A percentile compares a stretch with the other conserved stretches of the same genome.
Conservation (phyloP, 2,329 filamentous ascomycete species). For the Coniochaeta prunicola region DNA sequence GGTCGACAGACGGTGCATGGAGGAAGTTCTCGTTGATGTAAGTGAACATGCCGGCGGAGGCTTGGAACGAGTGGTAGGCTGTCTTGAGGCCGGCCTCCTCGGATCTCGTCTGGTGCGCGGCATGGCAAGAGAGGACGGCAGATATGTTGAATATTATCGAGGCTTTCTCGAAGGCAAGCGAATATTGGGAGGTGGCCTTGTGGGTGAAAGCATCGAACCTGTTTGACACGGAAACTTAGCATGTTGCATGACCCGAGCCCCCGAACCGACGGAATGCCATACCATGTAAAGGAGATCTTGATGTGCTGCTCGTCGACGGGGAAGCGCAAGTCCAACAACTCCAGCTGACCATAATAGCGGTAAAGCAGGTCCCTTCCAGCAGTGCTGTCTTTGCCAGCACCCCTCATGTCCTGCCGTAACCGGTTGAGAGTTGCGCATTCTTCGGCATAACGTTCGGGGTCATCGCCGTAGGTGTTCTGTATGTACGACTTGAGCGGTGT, state of each 20-base stretch:
- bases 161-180: slow-evolving; percentile 93
- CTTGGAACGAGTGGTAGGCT: slow-evolving; percentile 96
- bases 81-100: slow-evolving; percentile 93
- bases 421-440: slow-evolving; percentile 94
- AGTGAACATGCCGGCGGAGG: slow-evolving; percentile 97
- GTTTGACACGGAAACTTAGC: neutral
- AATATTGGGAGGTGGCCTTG: slow-evolving; percentile 95
- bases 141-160: slow-evolving; percentile 99
- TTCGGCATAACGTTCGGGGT: slow-evolving; percentile 90
- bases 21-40: slow-evolving; percentile 99
- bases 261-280: slow-evolving; percentile 17
- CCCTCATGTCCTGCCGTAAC: slow-evolving; percentile 95
- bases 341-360: slow-evolving; percentile 94
- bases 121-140: slow-evolving; percentile 91
- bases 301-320: slow-evolving; percentile 98
- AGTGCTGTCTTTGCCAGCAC: slow-evolving; percentile 92
- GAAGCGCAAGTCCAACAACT: slow-evolving; percentile 88
- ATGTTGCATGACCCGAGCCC: neutral
- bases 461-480: slow-evolving; percentile 86
- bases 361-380: slow-evolving; percentile 90
- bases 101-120: slow-evolving; percentile 82
- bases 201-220: slow-evolving; percentile 99
- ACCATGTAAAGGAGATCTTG: slow-evolving; percentile 99
- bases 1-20: slow-evolving; percentile 90
- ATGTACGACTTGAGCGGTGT: slow-evolving; percentile 89